Evolutionary conservation across 495 filamentous ascomycete species (phyloP), one percentile per base, ranked within the genome.

Genomic region (Hypomontagnella monticulosa): DNA sequence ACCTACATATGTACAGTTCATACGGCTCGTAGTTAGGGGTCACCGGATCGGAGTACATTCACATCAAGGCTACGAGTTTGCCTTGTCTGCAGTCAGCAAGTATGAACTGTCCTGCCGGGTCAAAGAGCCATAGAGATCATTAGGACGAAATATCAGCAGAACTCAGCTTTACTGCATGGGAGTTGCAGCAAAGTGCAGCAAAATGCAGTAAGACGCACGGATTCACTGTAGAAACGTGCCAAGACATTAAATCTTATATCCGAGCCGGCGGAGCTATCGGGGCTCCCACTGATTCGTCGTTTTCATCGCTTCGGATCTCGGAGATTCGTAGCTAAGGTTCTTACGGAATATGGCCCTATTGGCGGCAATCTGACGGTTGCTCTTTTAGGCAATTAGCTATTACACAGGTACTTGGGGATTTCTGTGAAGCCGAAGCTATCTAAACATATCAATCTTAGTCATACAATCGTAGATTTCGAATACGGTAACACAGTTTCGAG

Each of bases 1-100:
- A 52, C 52, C 14, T 43, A 38, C n/a, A n/a, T n/a, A n/a, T n/a
- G n/a, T n/a, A n/a, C 4, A 14, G 50, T 43, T 48, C 19, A 15
- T 41, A 57, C 57, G 63, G 52, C 63, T 67, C 63, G 63, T 61
- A 61, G 63, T 52, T 61, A 61, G 57, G 46, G n/a, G 14, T 61
- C n/a, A n/a, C n/a, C n/a, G n/a, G n/a, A n/a, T n/a, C 63, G 63
- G 63, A 50, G 57, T 50, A 60, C 40, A 20, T 16, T 46, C 47
- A 34, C 52, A 53, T 53, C 57, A 41, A 61, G 46, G 57, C 53
- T 53, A 34, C n/a, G 20, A 18, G 18, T 43, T 43, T 57, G 43
- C 60, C 44, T 51, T 41, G 50, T 60, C 9, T 33, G 36, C 20
- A 47, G 27, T 33, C 34, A 30, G 27, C 36, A 19, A 27, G 11